phyloP scores from a whole-genome alignment of 192 early-diverging fungal genomes.

The Oehlia diaphana region DNA sequence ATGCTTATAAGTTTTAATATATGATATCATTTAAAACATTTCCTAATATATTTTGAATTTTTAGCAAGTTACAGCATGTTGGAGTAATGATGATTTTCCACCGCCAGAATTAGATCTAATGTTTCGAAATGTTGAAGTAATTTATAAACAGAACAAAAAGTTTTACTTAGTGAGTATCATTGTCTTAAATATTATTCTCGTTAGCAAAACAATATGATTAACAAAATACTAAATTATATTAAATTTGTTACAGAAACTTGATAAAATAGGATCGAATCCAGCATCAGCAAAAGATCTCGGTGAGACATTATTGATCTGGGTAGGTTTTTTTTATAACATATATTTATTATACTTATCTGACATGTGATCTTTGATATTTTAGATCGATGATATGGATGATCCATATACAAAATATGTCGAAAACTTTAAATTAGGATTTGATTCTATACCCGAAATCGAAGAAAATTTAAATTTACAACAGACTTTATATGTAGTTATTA shows the following conservation, averaged over 20 bases:
- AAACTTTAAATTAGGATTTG: neutral
- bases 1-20: neutral
- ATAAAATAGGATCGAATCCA: neutral
- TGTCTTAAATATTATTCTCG: neutral
- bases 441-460: neutral
- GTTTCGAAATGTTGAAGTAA: conserved; percentile 47
- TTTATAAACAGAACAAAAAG: conserved; percentile 53
- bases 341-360: neutral
- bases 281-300: neutral
- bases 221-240: neutral
- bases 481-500: no score
- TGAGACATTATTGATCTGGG: neutral
- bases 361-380: neutral
- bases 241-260: neutral
- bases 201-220: neutral
- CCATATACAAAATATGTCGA: neutral
- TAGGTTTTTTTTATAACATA: neutral
- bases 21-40: neutral
- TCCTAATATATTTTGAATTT: neutral
- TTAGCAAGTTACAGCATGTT: neutral
- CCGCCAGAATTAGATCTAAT: conserved; percentile 41
- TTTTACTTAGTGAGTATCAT: conserved; percentile 42
- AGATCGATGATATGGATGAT: neutral
- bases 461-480: neutral
- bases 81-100: neutral